Base-by-base conservation (phyloP, 2,329 filamentous ascomycete genomes). In the Colletotrichum noveboracense region DNA sequence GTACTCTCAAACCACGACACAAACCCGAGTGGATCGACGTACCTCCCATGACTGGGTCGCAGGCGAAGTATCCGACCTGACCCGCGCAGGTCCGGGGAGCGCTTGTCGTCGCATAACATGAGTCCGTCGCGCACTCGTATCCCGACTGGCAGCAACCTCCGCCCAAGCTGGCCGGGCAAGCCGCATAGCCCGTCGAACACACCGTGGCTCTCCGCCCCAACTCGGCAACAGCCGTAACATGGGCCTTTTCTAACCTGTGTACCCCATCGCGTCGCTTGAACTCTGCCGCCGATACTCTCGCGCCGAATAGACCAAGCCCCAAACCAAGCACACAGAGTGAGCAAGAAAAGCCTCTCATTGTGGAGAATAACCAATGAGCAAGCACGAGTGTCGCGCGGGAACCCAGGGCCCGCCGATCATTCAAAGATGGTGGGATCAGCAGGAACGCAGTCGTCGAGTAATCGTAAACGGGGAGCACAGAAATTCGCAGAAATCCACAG, bases 121-220 rank as follows among this genome's bases (percentile, higher is more conserved):
- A 87, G 38, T 86, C 83, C 60, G 82, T 83, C 4, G 82, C 88
- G 80, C 90, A 91, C 6, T 83, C 82, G 78, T 89, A 91, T 52
- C 84, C 80, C 6, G 85, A 80, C 2, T 89, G 88, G 74, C 88
- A 90, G 72, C 88, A 90, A 38, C 85, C 87, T 38, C 88, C 88
- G 24, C 81, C 79, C n/a, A 87, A 70, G 12, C 84, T 84, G 5
- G 81, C 78, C 7, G 87, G 81, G 64, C 87, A 89, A 14, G 82
- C 76, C 21, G 79, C 80, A 26, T 81, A 75, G 38, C 79, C 79
- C 7, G 78, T 48, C 12, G 78, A 77, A 62, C 82, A 84, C 28
- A 76, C 74, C 6, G 76, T 77, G 21, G 79, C 79, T 61, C 80
- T 75, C 26, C 52, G 61, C 13, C 61, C 66, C 38, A 77, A 18